Evolutionary conservation across 2,329 filamentous ascomycete species (phyloP).

Genomic region (Metarhizium robertsii): DNA sequence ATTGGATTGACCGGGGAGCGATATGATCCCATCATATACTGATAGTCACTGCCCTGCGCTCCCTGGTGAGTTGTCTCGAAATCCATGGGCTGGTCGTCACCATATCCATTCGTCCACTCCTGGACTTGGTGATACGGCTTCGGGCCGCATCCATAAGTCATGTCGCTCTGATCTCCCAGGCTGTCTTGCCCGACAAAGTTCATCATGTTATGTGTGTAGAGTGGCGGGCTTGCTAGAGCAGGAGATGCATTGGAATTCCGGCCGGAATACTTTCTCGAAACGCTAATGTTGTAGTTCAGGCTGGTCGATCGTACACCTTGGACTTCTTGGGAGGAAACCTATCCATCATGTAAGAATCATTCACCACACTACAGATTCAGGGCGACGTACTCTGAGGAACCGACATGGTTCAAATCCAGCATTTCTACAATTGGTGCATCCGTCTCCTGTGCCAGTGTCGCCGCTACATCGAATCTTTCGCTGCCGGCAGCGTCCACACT

Average conservation of each 20-base stretch:
- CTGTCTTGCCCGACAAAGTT: constrained; percentile 1
- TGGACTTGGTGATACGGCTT: constrained; percentile 17
- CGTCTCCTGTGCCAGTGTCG: constrained; percentile 63
- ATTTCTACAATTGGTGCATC: constrained; percentile 75
- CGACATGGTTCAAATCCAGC: constrained; percentile 64
- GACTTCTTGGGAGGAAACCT: constrained; percentile 24
- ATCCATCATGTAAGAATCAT: not conserved
- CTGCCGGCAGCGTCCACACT: constrained; percentile 87
- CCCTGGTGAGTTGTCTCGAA: constrained; percentile 15
- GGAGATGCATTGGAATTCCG: constrained; percentile 12
- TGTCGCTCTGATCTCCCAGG: constrained; percentile 3
- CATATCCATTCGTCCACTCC: constrained; percentile 16
- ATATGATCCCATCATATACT: constrained; percentile 17
- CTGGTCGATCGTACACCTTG: constrained; percentile 14
- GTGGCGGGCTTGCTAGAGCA: not conserved
- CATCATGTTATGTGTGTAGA: not conserved
- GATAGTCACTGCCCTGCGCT: constrained; percentile 12
- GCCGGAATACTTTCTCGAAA: constrained; percentile 21
- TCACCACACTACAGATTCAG: not conserved
- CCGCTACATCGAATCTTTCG: constrained; percentile 94
- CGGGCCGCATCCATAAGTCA: constrained; percentile 13
- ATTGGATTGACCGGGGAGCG: constrained; percentile 13
- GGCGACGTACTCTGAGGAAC: constrained; percentile 62
- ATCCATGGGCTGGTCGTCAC: constrained; percentile 15
- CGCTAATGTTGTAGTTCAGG: constrained; percentile 20